phyloP scores from a whole-genome alignment of 345 rosid genomes.

The Geranium rotundifolium region DNA sequence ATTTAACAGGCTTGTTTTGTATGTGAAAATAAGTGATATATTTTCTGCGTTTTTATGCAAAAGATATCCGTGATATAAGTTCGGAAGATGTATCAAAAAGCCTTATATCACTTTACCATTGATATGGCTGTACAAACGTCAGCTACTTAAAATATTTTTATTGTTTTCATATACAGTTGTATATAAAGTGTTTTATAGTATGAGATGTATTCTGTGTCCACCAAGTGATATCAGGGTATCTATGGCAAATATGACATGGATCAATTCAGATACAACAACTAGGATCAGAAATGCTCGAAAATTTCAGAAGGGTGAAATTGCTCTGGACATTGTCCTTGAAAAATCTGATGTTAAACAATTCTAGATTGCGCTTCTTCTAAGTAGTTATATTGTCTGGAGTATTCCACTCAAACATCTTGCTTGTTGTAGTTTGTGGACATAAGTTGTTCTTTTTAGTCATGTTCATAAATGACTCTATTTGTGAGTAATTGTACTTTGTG shows the following conservation, averaged over 20 bases:
- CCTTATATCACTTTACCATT: neutral
- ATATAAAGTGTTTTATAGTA: neutral
- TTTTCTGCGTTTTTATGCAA: too few relatives aligned
- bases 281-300: conserved; percentile 56
- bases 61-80: too few relatives aligned
- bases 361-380: neutral
- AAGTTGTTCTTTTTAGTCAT: too few relatives aligned
- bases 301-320: conserved; percentile 55
- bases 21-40: too few relatives aligned
- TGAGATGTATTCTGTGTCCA: neutral
- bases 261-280: conserved; percentile 50
- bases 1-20: too few relatives aligned
- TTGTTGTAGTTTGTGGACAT: neutral
- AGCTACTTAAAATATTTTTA: neutral
- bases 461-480: conserved; percentile 38
- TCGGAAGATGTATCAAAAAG: neutral
- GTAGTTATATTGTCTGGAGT: neutral
- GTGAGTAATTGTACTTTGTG: conserved; percentile 30
- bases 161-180: neutral
- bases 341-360: conserved; percentile 51
- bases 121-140: neutral
- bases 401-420: neutral
- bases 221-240: conserved; percentile 75
- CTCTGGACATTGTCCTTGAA: conserved; percentile 60
- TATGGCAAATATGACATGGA: conserved; percentile 69